These are phyloP conservation scores for Colletotrichum tanaceti DNA, from an alignment of 2,329 filamentous ascomycete genomes.

Conservation along the genomic window DNA sequence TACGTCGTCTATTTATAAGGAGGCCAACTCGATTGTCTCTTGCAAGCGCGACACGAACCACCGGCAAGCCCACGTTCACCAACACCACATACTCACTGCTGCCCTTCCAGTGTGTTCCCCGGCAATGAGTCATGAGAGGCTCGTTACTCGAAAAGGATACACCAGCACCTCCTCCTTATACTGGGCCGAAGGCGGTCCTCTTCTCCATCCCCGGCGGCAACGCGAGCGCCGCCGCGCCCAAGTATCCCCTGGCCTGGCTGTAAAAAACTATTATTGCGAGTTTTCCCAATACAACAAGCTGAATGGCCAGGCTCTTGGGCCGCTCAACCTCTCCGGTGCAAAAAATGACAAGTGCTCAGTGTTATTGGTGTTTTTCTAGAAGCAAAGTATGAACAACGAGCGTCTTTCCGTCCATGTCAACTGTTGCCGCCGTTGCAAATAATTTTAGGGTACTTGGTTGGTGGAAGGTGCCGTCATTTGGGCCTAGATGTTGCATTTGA, in stretches of 20 bases:
- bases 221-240: constrained; percentile 10
- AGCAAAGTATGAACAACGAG: too few relatives aligned
- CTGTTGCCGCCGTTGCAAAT: too few relatives aligned
- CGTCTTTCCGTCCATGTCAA: too few relatives aligned
- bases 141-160: constrained; percentile 10
- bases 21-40: constrained; percentile 43
- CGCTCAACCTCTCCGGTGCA: too few relatives aligned
- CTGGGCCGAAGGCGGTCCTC: constrained; percentile 29
- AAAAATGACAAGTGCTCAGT: too few relatives aligned
- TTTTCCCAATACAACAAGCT: too few relatives aligned
- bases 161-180: constrained; percentile 32
- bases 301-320: too few relatives aligned
- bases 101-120: constrained; percentile 25
- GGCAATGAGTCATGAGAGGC: not conserved
- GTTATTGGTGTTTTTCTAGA: too few relatives aligned
- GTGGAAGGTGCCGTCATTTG: too few relatives aligned
- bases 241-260: constrained; percentile 14
- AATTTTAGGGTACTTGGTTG: too few relatives aligned
- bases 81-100: constrained; percentile 39
- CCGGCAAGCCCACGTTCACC: constrained; percentile 25
- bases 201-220: constrained; percentile 29
- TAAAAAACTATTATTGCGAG: too few relatives aligned
- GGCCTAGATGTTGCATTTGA: too few relatives aligned
- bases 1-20: constrained; percentile 48
- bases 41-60: constrained; percentile 43